Conservation (phyloP, 2,329 filamentous ascomycete species). For the Diplodia corticola region DNA sequence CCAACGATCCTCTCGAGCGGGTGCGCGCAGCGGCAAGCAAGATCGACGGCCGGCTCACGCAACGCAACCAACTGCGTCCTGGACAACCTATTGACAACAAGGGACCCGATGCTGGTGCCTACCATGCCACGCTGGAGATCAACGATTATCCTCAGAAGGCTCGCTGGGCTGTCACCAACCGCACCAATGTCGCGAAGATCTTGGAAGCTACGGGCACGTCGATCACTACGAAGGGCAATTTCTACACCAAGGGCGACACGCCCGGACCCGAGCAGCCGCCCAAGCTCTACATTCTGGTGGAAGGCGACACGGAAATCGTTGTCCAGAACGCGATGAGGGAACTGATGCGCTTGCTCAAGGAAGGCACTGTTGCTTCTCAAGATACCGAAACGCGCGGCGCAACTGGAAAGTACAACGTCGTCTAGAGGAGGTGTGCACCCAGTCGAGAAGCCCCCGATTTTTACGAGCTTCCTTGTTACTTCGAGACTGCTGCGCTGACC, state of each 20-base stretch:
- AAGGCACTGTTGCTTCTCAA: constrained; percentile 85
- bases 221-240: constrained; percentile 95
- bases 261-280: constrained; percentile 71
- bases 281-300: constrained; percentile 97
- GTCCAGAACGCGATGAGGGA: constrained; percentile 90
- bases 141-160: constrained; percentile 99
- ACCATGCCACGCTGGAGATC: constrained; percentile 96
- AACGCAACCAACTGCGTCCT: constrained; percentile 83
- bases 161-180: constrained; percentile 96
- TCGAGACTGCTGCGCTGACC: constrained; percentile 16
- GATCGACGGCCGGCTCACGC: constrained; percentile 87
- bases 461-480: background rate
- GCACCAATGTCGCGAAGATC: constrained; percentile 98
- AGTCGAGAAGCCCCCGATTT: constrained; percentile 6
- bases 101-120: constrained; percentile 92
- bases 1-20: constrained; percentile 65
- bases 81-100: constrained; percentile 98
- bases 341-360: constrained; percentile 81
- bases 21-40: constrained; percentile 87
- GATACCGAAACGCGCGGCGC: constrained; percentile 81
- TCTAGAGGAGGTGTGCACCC: constrained; percentile 14
- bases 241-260: constrained; percentile 80
- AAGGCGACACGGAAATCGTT: constrained; percentile 91
- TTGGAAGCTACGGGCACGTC: constrained; percentile 91
- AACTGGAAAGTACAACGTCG: constrained; percentile 77